Evolutionary conservation across 306 rosid genomes (phyloP).

Genomic region (Cotoneaster glaucophyllus): DNA sequence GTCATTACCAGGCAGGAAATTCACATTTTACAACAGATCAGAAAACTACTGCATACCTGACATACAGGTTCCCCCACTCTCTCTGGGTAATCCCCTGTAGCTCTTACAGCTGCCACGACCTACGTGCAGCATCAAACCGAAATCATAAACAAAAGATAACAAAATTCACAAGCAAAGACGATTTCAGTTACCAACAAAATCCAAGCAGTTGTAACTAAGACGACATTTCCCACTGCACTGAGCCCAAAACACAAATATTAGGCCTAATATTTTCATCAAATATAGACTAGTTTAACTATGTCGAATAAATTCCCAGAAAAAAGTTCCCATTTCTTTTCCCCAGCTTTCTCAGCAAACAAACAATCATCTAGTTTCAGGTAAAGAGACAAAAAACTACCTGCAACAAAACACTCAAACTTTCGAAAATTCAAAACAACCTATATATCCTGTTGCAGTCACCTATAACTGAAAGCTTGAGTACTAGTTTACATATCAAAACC

Average conservation of each 20-base stretch:
- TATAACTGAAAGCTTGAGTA: background rate
- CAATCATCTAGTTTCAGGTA: background rate
- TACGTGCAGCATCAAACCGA: slow-evolving; percentile 17
- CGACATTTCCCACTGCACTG: background rate
- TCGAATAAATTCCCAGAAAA: background rate
- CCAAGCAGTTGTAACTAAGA: background rate
- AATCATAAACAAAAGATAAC: slow-evolving; percentile 11
- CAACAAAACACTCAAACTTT: background rate
- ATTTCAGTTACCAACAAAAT: background rate
- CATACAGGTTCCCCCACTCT: slow-evolving; percentile 76
- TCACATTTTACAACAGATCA: background rate
- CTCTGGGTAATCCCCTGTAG: slow-evolving; percentile 93
- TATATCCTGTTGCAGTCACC: background rate
- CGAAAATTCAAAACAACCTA: background rate
- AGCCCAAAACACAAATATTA: background rate
- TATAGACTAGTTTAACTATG: background rate
- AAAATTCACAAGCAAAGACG: background rate
- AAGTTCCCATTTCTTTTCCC: background rate
- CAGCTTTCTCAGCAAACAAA: background rate
- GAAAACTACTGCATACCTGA: slow-evolving; percentile 41
- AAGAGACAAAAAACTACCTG: background rate
- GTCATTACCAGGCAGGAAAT: background rate
- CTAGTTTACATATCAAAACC: background rate
- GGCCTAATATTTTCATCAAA: background rate
- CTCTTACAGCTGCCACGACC: slow-evolving; percentile 89